A percentile compares a stretch with the other conserved stretches of the same genome.
phyloP scores from a whole-genome alignment of 2,329 filamentous ascomycete species.

The Aspergillus eucalypticola region DNA sequence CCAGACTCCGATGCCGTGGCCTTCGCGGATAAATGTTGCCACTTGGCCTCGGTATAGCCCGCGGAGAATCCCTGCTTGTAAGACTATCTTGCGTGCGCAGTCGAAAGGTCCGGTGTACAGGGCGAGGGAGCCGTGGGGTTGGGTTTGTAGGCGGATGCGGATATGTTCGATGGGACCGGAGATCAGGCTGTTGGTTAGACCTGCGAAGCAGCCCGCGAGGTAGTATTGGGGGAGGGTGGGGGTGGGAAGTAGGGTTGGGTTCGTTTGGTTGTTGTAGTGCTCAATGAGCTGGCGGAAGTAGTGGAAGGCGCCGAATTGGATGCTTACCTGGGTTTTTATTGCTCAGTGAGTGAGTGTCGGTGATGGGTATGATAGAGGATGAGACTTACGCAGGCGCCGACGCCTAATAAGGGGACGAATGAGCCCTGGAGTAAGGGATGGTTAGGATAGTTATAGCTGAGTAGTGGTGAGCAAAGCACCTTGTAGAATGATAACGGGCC shows the following conservation, averaged over 20 bases:
- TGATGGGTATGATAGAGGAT: background rate
- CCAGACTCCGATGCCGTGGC: slow-evolving; percentile 90
- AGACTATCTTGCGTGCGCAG: slow-evolving; percentile 76
- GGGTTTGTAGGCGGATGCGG: slow-evolving; percentile 87
- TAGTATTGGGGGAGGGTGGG: slow-evolving; percentile 83
- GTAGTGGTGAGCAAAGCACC: background rate
- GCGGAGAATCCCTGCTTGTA: slow-evolving; percentile 60
- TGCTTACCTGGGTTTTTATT: slow-evolving; percentile 55
- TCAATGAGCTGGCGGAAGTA: slow-evolving; percentile 65
- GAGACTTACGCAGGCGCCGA: slow-evolving; percentile 76
- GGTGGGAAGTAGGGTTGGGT: slow-evolving; percentile 30
- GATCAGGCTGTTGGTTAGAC: slow-evolving; percentile 79
- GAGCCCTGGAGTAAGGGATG: slow-evolving; percentile 63
- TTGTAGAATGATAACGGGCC: slow-evolving; percentile 89
- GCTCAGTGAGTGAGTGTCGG: background rate
- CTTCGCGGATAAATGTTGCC: slow-evolving; percentile 84
- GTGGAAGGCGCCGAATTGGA: slow-evolving; percentile 95
- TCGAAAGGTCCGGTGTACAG: slow-evolving; percentile 81
- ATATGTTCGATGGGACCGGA: slow-evolving; percentile 93
- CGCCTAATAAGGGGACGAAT: slow-evolving; percentile 84
- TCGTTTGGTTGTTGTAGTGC: background rate
- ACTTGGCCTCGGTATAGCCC: slow-evolving; percentile 84
- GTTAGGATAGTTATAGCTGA: background rate
- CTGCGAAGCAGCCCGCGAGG: slow-evolving; percentile 81
- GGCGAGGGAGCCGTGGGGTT: slow-evolving; percentile 73